Percentiles rank a stretch among this genome's conserved stretches.
Conservation (phyloP, 2,329 filamentous ascomycete species). For the Penicillium sp. region DNA sequence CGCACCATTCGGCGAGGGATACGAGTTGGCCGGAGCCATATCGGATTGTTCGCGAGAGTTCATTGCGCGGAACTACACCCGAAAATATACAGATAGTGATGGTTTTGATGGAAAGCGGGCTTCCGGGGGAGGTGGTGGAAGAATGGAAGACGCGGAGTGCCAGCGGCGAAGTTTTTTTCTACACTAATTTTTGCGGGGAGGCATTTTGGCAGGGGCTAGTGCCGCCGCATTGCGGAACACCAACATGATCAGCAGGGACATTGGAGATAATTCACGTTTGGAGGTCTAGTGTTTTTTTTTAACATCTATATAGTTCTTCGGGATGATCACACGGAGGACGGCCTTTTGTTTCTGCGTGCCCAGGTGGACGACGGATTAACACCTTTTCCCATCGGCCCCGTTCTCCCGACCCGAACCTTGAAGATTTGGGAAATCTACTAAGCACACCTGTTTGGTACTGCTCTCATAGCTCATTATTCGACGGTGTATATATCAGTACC, state of each 20-base stretch:
- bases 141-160: slow-evolving; percentile 27
- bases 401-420: slow-evolving; percentile 1
- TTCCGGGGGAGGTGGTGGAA: slow-evolving; percentile 33
- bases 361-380: slow-evolving; percentile 38
- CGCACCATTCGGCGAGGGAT: slow-evolving; percentile 45
- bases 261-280: slow-evolving; percentile 2
- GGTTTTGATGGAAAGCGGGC: slow-evolving; percentile 31
- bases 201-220: slow-evolving; percentile 37
- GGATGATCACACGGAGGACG: slow-evolving; percentile 39
- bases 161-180: slow-evolving; percentile 32
- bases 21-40: slow-evolving; percentile 46
- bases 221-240: slow-evolving; percentile 34
- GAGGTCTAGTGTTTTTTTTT: slow-evolving; percentile 1
- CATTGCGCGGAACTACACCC: slow-evolving; percentile 28
- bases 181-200: slow-evolving; percentile 38
- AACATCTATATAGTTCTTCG: slow-evolving; percentile 25
- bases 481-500: no score
- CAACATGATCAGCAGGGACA: slow-evolving; percentile 29
- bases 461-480: neutral
- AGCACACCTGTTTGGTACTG: neutral
- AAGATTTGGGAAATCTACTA: neutral
- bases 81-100: slow-evolving; percentile 13
- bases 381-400: slow-evolving; percentile 37
- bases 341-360: slow-evolving; percentile 44
- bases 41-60: slow-evolving; percentile 45